Percentiles rank a stretch among this genome's conserved stretches.
These are phyloP conservation scores for Euphorbia schlechtendalii DNA, from an alignment of 441 rosid species.

Conservation along the genomic window DNA sequence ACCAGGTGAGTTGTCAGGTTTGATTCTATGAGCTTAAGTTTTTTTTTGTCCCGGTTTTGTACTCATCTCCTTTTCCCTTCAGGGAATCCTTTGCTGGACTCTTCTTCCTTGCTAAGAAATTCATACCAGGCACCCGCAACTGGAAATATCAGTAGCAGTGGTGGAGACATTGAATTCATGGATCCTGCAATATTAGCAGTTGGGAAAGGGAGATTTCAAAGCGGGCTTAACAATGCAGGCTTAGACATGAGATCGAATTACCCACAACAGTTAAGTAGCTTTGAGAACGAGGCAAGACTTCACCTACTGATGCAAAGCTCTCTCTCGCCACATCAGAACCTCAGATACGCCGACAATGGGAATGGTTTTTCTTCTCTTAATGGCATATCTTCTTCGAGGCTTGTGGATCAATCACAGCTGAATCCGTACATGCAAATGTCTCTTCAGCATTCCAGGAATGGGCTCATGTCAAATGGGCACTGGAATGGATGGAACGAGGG, in stretches of 20 bases:
- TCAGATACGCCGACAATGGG: slow-evolving; percentile 48
- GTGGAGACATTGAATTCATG: slow-evolving; percentile 68
- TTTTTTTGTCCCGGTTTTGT: not conserved
- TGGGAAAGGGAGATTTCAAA: slow-evolving; percentile 73
- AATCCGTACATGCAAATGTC: slow-evolving; percentile 48
- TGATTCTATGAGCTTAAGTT: not conserved
- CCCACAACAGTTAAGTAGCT: slow-evolving; percentile 41
- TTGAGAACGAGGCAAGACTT: slow-evolving; percentile 63
- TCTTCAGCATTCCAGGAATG: slow-evolving; percentile 57
- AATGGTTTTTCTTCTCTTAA: slow-evolving; percentile 40
- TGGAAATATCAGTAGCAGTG: slow-evolving; percentile 36
- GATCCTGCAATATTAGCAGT: slow-evolving; percentile 97
- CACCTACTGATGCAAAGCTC: slow-evolving; percentile 67
- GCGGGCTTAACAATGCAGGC: slow-evolving; percentile 45
- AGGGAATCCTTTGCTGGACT: slow-evolving; percentile 50
- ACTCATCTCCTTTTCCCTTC: not conserved
- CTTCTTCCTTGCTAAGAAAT: slow-evolving; percentile 46
- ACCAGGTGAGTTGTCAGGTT: slow-evolving; percentile 36
- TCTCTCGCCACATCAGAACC: slow-evolving; percentile 46
- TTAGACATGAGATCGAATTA: slow-evolving; percentile 57
- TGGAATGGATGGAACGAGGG: slow-evolving; percentile 82
- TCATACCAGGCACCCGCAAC: slow-evolving; percentile 37
- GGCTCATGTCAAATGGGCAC: slow-evolving; percentile 57
- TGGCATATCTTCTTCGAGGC: slow-evolving; percentile 65
- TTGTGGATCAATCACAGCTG: slow-evolving; percentile 55